Conservation (phyloP, 202 grass and related monocot genomes). For the Dendrocalamus latiflorus region DNA sequence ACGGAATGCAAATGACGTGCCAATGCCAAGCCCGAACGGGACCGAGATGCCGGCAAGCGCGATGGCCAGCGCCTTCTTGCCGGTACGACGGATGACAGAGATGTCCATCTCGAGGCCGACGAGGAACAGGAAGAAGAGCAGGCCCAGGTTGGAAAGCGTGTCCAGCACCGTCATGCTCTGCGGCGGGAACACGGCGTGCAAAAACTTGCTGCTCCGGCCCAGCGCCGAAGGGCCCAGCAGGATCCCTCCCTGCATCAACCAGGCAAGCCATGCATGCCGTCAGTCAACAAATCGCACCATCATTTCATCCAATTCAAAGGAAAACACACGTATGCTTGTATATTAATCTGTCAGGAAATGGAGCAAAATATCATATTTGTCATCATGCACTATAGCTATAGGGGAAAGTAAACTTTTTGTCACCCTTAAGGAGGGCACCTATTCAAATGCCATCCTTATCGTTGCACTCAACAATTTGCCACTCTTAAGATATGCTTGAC, state of each 20-base stretch:
- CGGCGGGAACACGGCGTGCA: slow-evolving; percentile 50
- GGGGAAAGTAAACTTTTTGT: no score
- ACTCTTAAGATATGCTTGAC: no score
- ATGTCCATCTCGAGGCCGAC: slow-evolving; percentile 77
- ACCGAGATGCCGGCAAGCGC: slow-evolving; percentile 57
- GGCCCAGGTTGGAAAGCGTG: slow-evolving; percentile 68
- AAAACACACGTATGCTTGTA: background rate
- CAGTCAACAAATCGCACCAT: background rate
- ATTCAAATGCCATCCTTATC: no score
- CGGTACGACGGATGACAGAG: slow-evolving; percentile 54
- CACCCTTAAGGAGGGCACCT: no score
- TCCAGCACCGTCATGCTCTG: slow-evolving; percentile 63
- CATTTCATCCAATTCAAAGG: background rate
- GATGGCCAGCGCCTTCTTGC: slow-evolving; percentile 64
- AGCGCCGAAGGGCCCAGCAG: slow-evolving; percentile 77
- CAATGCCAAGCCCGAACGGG: slow-evolving; percentile 66
- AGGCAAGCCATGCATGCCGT: background rate
- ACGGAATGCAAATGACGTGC: slow-evolving; percentile 60
- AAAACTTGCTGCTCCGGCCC: slow-evolving; percentile 65
- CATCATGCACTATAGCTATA: no score
- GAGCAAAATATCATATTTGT: background rate
- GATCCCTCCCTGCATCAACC: slow-evolving; percentile 64
- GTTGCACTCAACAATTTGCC: no score
- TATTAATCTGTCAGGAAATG: background rate
- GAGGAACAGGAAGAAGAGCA: slow-evolving; percentile 80